phyloP scores from a whole-genome alignment of 1,139 yeast genomes.

The Debaryomyces fabryi region DNA sequence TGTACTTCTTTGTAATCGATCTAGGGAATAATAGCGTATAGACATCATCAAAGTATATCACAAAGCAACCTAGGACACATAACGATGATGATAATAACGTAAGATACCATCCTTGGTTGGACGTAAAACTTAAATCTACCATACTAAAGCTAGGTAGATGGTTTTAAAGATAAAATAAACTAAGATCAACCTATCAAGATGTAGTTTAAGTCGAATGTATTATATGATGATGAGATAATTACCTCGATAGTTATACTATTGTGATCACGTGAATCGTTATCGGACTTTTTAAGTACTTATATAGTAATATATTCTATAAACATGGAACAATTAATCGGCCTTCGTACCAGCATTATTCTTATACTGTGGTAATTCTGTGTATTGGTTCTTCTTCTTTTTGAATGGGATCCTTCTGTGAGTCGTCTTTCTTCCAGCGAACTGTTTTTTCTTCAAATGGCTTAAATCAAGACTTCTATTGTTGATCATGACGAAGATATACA shows the following conservation, averaged over 20 bases:
- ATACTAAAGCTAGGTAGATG: not conserved
- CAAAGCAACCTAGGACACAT: conserved; percentile 60
- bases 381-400: conserved; percentile 21
- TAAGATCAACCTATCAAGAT: not conserved
- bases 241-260: not conserved
- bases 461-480: conserved; percentile 51
- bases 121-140: conserved; percentile 7
- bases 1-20: conserved; percentile 39
- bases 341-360: conserved; percentile 13
- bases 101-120: conserved; percentile 56
- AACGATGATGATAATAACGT: conserved; percentile 58
- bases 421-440: conserved; percentile 46
- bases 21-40: conserved; percentile 45
- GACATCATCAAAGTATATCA: conserved; percentile 54
- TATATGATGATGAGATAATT: not conserved
- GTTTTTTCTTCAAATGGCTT: conserved; percentile 53
- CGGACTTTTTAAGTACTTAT: not conserved
- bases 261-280: not conserved
- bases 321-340: conserved; percentile 6
- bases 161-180: not conserved
- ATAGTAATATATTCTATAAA: not conserved
- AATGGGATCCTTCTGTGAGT: conserved; percentile 37
- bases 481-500: conserved; percentile 63
- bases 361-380: conserved; percentile 34
- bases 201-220: not conserved